phyloP scores from a whole-genome alignment of 139 green algal species.

The Chlorella sorokiniana region DNA sequence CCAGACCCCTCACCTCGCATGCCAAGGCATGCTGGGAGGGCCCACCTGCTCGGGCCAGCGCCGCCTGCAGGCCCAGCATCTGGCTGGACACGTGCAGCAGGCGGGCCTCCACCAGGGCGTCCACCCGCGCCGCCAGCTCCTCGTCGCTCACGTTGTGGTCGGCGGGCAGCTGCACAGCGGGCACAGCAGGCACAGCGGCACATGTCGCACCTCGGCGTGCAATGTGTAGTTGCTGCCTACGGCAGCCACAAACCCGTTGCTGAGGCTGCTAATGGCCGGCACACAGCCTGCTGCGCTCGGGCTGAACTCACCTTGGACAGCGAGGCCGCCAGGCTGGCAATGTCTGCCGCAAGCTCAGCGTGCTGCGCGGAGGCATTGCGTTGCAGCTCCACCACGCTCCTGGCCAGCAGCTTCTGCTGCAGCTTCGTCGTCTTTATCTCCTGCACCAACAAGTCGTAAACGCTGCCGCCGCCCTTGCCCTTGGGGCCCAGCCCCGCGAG shows the following conservation, averaged over 20 bases:
- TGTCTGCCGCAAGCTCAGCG: slow-evolving; percentile 17
- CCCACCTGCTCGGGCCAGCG: slow-evolving; percentile 18
- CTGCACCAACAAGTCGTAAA: slow-evolving; percentile 59
- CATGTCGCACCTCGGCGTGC: no score
- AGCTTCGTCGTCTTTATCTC: slow-evolving; percentile 52
- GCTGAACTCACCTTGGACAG: slow-evolving; percentile 9
- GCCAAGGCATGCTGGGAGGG: background rate
- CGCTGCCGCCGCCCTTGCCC: slow-evolving; percentile 40
- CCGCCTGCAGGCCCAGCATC: slow-evolving; percentile 18
- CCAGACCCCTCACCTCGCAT: background rate
- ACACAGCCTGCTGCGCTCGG: background rate
- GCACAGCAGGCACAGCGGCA: background rate
- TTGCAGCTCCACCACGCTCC: slow-evolving; percentile 28
- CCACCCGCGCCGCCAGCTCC: slow-evolving; percentile 14
- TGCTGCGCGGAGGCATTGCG: slow-evolving; percentile 23
- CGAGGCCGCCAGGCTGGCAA: slow-evolving; percentile 21
- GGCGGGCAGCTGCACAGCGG: slow-evolving; percentile 1
- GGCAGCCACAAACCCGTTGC: no score
- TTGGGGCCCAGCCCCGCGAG: background rate
- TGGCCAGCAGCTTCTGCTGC: slow-evolving; percentile 47
- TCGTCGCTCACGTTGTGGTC: background rate
- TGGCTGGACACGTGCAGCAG: slow-evolving; percentile 12
- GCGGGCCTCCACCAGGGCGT: slow-evolving; percentile 16
- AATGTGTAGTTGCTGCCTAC: no score
- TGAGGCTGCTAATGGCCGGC: background rate